Evolutionary conservation across 768 basidiomycete species (phyloP).

Genomic region (Lactifluus echinatus): DNA sequence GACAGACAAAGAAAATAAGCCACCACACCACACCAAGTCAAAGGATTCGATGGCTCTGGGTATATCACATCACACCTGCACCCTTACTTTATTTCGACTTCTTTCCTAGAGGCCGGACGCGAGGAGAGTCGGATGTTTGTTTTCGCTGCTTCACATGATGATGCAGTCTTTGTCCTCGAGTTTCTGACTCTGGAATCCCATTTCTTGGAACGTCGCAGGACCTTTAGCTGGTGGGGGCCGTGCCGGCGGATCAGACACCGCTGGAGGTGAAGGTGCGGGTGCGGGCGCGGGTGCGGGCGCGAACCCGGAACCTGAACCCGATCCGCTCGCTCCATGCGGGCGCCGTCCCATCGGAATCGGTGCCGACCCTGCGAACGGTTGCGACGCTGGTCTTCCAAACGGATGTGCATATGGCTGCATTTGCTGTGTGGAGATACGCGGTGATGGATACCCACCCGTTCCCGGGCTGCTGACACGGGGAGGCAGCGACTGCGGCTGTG

Average conservation of each 20-base stretch:
- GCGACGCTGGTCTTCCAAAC: background rate
- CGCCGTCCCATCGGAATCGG: slow-evolving; percentile 1
- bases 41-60: background rate
- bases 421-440: background rate
- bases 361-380: background rate
- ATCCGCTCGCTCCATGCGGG: background rate
- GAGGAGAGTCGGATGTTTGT: background rate
- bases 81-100: background rate
- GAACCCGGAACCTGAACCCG: background rate
- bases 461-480: background rate
- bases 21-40: background rate
- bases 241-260: background rate
- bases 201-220: slow-evolving; percentile 83
- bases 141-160: slow-evolving; percentile 51
- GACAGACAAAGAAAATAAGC: background rate
- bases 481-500: background rate
- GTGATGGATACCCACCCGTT: background rate
- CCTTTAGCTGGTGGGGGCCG: slow-evolving; percentile 29
- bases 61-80: background rate
- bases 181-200: slow-evolving; percentile 79
- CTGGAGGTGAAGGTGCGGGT: background rate
- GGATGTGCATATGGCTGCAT: background rate
- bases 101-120: background rate
- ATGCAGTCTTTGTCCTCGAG: slow-evolving; percentile 78
- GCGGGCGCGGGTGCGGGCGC: too few species aligned